A percentile compares a stretch with the other conserved stretches of the same genome.
phyloP scores from a whole-genome alignment of 2,329 filamentous ascomycete genomes.

The Aspergillus fijiensis region DNA sequence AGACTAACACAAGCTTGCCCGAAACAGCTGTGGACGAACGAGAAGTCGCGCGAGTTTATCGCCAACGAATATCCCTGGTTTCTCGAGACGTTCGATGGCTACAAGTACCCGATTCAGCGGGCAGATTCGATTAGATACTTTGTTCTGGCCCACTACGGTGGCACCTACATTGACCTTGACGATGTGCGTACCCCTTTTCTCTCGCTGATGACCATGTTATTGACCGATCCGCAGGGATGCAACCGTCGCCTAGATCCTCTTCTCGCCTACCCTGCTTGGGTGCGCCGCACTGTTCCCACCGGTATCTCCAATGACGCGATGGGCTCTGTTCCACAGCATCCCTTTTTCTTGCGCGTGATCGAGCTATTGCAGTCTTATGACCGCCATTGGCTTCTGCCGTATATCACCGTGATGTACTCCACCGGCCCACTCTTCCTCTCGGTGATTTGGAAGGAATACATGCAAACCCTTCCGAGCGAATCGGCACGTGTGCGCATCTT shows the following conservation, averaged over 20 bases:
- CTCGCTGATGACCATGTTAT: neutral
- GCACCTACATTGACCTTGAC: constrained; percentile 79
- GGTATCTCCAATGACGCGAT: constrained; percentile 81
- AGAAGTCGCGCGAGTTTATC: constrained; percentile 68
- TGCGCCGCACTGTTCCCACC: constrained; percentile 70
- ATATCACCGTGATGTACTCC: constrained; percentile 77
- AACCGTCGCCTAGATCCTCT: constrained; percentile 66
- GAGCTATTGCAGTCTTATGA: constrained; percentile 67
- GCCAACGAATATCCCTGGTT: constrained; percentile 75
- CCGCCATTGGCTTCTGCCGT: constrained; percentile 66
- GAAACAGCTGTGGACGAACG: constrained; percentile 71
- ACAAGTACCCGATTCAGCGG: constrained; percentile 72
- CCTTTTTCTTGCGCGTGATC: constrained; percentile 71
- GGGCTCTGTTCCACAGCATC: constrained; percentile 69
- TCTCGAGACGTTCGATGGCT: constrained; percentile 69
- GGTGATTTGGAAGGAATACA: constrained; percentile 74
- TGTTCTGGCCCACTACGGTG: constrained; percentile 72
- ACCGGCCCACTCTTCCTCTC: constrained; percentile 75
- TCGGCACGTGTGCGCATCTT: constrained; percentile 63
- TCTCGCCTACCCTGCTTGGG: constrained; percentile 67
- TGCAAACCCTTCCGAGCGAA: constrained; percentile 45
- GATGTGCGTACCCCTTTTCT: constrained; percentile 48
- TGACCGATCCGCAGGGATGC: constrained; percentile 56
- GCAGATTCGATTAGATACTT: constrained; percentile 80
- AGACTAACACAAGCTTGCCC: constrained; percentile 20